These are phyloP conservation scores for Chrysosporium queenslandicum DNA, from an alignment of 2,329 filamentous ascomycete genomes.

Conservation along the genomic window DNA sequence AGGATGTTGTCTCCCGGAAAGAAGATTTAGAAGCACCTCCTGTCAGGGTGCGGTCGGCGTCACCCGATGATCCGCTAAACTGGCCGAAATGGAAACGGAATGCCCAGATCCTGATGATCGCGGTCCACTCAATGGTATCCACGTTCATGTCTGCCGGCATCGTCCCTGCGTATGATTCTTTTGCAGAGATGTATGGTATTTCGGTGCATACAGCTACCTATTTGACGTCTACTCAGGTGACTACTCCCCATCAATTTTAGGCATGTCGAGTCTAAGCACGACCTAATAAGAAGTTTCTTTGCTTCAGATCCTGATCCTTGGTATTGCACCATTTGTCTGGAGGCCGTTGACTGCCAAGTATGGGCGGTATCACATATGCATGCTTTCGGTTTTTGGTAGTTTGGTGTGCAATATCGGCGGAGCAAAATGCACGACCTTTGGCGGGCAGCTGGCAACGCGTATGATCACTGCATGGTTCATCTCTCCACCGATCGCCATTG, in stretches of 20 bases:
- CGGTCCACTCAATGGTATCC: slow-evolving; percentile 47
- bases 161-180: slow-evolving; percentile 41
- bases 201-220: slow-evolving; percentile 40
- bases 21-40: background rate
- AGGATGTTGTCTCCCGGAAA: background rate
- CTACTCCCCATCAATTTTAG: background rate
- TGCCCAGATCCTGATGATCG: background rate
- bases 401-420: slow-evolving; percentile 31
- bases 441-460: slow-evolving; percentile 38
- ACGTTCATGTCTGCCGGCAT: slow-evolving; percentile 48
- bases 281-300: background rate
- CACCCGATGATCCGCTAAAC: background rate
- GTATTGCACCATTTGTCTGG: slow-evolving; percentile 47
- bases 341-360: slow-evolving; percentile 45
- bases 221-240: slow-evolving; percentile 42
- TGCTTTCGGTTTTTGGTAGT: background rate
- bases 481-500: slow-evolving; percentile 45
- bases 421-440: slow-evolving; percentile 42
- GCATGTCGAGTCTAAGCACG: slow-evolving; percentile 31
- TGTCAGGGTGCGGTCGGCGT: background rate
- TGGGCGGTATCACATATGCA: slow-evolving; percentile 31
- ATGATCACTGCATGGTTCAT: slow-evolving; percentile 49
- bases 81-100: slow-evolving; percentile 2
- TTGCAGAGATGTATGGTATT: slow-evolving; percentile 41
- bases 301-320: slow-evolving; percentile 33